A percentile compares a stretch with the other conserved stretches of the same genome.
These are phyloP conservation scores for Hypoxylon sp. DNA, from an alignment of 2,329 filamentous ascomycete species.

Conservation along the genomic window DNA sequence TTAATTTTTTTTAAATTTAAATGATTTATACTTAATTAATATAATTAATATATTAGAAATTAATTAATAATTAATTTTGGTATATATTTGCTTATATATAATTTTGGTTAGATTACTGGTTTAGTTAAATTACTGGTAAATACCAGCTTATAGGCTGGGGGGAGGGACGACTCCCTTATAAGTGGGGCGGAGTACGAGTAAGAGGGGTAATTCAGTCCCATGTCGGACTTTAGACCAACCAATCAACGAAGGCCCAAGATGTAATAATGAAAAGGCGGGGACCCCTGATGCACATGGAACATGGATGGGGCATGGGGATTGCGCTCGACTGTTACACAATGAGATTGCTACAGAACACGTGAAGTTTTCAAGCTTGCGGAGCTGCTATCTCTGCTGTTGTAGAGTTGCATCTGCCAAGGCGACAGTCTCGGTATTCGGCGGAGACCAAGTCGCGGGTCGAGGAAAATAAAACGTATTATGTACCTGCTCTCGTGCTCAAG, in stretches of 20 bases:
- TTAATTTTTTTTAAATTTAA: no score
- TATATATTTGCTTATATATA: no score
- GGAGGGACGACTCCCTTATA: no score
- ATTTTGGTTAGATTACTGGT: no score
- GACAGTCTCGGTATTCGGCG: slow-evolving; percentile 9
- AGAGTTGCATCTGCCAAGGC: slow-evolving; percentile 10
- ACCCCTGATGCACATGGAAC: slow-evolving; percentile 28
- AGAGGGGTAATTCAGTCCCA: slow-evolving; percentile 13
- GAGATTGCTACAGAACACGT: slow-evolving; percentile 1
- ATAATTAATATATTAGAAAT: no score
- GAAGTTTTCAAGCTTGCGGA: neutral
- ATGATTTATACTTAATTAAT: no score
- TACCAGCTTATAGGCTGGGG: no score
- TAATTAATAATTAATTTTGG: no score
- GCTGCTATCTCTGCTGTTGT: slow-evolving; percentile 16
- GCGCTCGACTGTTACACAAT: no score
- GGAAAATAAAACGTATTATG: neutral
- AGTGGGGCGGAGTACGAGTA: no score
- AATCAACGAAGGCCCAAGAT: slow-evolving; percentile 24
- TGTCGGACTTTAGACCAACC: slow-evolving; percentile 32
- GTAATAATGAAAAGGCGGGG: slow-evolving; percentile 29
- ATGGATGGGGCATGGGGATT: no score
- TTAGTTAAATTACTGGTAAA: no score
- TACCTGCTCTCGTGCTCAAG: neutral
- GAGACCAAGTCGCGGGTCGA: neutral